Percentiles rank a stretch among this genome's conserved stretches.
These are phyloP conservation scores for Meyerozyma sp. DNA, from an alignment of 1,139 yeast genomes.

Conservation along the genomic window DNA sequence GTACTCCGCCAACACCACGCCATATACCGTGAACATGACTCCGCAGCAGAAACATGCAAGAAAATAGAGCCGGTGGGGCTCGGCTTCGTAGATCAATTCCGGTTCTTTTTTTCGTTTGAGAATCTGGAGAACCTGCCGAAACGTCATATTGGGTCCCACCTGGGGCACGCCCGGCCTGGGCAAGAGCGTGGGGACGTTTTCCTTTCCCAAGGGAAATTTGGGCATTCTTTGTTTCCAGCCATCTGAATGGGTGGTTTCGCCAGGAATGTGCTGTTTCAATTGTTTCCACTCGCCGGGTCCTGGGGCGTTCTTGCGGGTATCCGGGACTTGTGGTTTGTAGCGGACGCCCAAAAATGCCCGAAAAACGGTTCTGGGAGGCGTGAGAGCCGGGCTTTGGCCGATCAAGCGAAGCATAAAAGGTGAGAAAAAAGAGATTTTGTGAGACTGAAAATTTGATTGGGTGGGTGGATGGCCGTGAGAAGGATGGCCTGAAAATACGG, in stretches of 20 bases:
- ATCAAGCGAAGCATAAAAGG: neutral
- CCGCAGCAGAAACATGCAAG: constrained; percentile 66
- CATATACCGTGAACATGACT: constrained; percentile 62
- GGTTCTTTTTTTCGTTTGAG: constrained; percentile 55
- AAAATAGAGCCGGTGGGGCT: constrained; percentile 75
- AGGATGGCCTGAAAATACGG: no score
- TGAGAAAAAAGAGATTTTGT: neutral
- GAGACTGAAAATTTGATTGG: neutral
- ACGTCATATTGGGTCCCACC: constrained; percentile 53
- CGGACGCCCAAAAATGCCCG: neutral
- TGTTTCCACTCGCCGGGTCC: constrained; percentile 41
- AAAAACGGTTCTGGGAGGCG: neutral
- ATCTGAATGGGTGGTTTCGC: constrained; percentile 50
- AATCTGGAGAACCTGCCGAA: constrained; percentile 61
- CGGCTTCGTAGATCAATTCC: constrained; percentile 76
- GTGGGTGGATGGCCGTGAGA: neutral
- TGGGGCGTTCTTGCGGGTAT: constrained; percentile 15
- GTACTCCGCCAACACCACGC: constrained; percentile 56
- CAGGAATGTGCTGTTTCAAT: constrained; percentile 53
- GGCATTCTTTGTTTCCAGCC: constrained; percentile 49
- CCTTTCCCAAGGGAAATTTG: constrained; percentile 61
- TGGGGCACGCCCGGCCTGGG: constrained; percentile 75
- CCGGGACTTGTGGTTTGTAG: constrained; percentile 25
- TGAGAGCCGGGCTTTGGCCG: neutral
- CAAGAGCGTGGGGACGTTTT: constrained; percentile 59